phyloP scores from a whole-genome alignment of 495 filamentous ascomycete genomes.

The Platismatia glauca region DNA sequence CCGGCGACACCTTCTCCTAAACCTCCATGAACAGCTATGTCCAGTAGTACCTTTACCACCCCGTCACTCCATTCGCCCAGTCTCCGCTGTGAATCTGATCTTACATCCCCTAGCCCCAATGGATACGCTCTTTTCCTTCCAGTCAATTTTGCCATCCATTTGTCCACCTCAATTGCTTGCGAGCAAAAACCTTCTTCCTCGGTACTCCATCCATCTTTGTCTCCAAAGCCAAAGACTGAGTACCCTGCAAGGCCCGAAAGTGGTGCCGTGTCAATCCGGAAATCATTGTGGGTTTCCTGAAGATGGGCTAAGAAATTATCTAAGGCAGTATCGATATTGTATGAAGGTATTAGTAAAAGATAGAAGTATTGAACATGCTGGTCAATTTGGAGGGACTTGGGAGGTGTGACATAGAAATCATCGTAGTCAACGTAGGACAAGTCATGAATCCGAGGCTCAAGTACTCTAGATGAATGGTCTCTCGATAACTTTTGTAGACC shows the following conservation, averaged over 20 bases:
- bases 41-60: slow-evolving; percentile 58
- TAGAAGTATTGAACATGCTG: slow-evolving; percentile 61
- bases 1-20: slow-evolving; percentile 73
- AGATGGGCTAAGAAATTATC: slow-evolving; percentile 75
- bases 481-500: slow-evolving; percentile 36
- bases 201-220: slow-evolving; percentile 81
- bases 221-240: slow-evolving; percentile 88
- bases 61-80: slow-evolving; percentile 71
- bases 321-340: slow-evolving; percentile 85
- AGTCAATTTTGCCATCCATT: slow-evolving; percentile 90
- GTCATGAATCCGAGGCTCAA: slow-evolving; percentile 62
- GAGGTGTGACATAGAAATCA: slow-evolving; percentile 69
- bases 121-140: slow-evolving; percentile 73
- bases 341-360: slow-evolving; percentile 71
- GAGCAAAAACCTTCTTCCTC: slow-evolving; percentile 87
- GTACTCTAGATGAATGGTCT: slow-evolving; percentile 31
- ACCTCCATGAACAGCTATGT: slow-evolving; percentile 51
- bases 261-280: slow-evolving; percentile 85
- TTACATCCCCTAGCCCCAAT: slow-evolving; percentile 78
- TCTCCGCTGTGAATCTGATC: slow-evolving; percentile 53
- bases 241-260: slow-evolving; percentile 71
- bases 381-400: slow-evolving; percentile 41
- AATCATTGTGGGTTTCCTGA: slow-evolving; percentile 87
- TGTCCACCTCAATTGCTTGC: slow-evolving; percentile 80
- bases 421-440: slow-evolving; percentile 82